A percentile compares a stretch with the other conserved stretches of the same genome.
These are phyloP conservation scores for Metarhizium robertsii DNA, from an alignment of 2,329 filamentous ascomycete genomes.

Conservation along the genomic window DNA sequence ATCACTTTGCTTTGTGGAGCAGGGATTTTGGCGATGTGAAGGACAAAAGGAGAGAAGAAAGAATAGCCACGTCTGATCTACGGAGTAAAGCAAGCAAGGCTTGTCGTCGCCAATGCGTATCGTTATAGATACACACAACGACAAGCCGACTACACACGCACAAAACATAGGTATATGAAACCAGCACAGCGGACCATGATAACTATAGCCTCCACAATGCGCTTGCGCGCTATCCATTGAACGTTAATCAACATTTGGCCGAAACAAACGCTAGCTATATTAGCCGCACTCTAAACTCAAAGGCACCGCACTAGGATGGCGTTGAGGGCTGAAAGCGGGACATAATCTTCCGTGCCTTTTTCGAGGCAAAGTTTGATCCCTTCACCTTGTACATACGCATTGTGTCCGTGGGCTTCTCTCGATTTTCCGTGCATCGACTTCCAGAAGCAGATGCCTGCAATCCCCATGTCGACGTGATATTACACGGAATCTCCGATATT, in stretches of 20 bases:
- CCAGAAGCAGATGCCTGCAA: neutral
- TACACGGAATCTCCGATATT: neutral
- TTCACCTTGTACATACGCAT: neutral
- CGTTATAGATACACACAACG: no score
- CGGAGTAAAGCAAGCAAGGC: no score
- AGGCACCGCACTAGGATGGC: neutral
- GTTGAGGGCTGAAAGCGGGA: neutral
- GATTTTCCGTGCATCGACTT: neutral
- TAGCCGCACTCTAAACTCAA: neutral
- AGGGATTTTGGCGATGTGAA: neutral
- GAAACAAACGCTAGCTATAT: neutral
- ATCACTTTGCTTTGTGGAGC: neutral
- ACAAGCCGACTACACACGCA: no score
- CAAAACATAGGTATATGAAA: no score
- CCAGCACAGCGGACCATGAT: no score
- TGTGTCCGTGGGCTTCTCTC: neutral
- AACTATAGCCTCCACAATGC: no score
- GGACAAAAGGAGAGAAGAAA: neutral
- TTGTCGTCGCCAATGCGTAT: neutral
- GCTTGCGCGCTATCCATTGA: no score
- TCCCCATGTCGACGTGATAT: neutral
- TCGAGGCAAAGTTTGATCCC: neutral
- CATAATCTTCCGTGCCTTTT: neutral
- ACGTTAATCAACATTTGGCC: neutral
- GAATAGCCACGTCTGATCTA: no score